These are phyloP conservation scores for Teratosphaeria viscida DNA, from an alignment of 2,329 filamentous ascomycete species.

Conservation along the genomic window DNA sequence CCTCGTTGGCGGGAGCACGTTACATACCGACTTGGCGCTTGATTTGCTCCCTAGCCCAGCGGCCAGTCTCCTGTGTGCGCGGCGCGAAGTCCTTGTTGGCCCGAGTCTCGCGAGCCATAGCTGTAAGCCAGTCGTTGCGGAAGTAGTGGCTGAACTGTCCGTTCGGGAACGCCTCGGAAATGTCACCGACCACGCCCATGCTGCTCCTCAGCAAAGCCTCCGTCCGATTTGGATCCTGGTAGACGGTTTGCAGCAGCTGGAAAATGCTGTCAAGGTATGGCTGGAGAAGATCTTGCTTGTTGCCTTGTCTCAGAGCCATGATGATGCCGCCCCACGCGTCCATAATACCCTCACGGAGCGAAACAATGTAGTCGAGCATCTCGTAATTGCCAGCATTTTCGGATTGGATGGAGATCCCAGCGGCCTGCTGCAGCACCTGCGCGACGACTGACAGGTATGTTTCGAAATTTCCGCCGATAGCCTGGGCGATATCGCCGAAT, in stretches of 20 bases:
- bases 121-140: conserved; percentile 81
- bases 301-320: conserved; percentile 76
- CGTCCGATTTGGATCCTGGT: conserved; percentile 74
- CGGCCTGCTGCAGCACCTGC: conserved; percentile 86
- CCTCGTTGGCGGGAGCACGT: neutral
- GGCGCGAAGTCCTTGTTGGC: conserved; percentile 74
- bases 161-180: conserved; percentile 85
- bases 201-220: conserved; percentile 85
- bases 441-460: conserved; percentile 87
- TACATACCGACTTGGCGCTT: conserved; percentile 60
- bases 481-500: conserved; percentile 93
- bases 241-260: conserved; percentile 70
- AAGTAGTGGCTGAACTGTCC: conserved; percentile 78
- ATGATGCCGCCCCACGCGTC: conserved; percentile 98
- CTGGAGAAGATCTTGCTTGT: conserved; percentile 61
- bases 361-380: conserved; percentile 94
- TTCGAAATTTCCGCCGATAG: conserved; percentile 85
- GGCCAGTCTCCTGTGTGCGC: conserved; percentile 85
- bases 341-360: conserved; percentile 93
- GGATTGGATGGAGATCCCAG: conserved; percentile 64
- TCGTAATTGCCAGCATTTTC: conserved; percentile 62
- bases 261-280: conserved; percentile 81
- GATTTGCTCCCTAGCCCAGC: conserved; percentile 95
- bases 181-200: conserved; percentile 95
- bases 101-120: conserved; percentile 85